Evolutionary conservation across 2,329 filamentous ascomycete genomes (phyloP).

Genomic region (Macrophomina pseudophaseolina): DNA sequence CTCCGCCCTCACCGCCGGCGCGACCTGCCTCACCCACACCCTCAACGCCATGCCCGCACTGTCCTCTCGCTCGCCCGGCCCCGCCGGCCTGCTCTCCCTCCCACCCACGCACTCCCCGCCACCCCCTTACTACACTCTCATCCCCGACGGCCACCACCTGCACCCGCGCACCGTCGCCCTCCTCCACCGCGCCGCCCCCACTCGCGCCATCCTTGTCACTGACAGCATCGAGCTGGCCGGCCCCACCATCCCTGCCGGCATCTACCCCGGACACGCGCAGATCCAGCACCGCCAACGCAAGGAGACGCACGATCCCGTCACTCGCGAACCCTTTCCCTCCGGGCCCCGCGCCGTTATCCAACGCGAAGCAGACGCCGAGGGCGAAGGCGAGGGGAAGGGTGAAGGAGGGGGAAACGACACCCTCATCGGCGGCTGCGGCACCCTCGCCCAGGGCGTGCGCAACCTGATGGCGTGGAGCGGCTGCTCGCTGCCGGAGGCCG

Average conservation of each 20-base stretch:
- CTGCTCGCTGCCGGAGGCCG: slow-evolving; percentile 54
- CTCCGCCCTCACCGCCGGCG: slow-evolving; percentile 53
- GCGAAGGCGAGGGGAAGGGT: slow-evolving; percentile 36
- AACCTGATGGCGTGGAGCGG: slow-evolving; percentile 56
- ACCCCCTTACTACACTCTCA: slow-evolving; percentile 57
- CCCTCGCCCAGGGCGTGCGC: slow-evolving; percentile 56
- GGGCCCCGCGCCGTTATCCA: slow-evolving; percentile 54
- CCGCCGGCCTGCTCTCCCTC: slow-evolving; percentile 51
- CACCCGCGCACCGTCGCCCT: slow-evolving; percentile 57
- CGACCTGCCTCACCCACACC: slow-evolving; percentile 59
- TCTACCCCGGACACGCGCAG: slow-evolving; percentile 58
- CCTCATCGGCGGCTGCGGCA: slow-evolving; percentile 59
- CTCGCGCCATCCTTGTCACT: slow-evolving; percentile 58
- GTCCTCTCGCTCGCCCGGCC: slow-evolving; percentile 57
- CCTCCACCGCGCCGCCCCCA: slow-evolving; percentile 54
- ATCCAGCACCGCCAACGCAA: slow-evolving; percentile 58
- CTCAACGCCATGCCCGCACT: slow-evolving; percentile 61
- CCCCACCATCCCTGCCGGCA: slow-evolving; percentile 57
- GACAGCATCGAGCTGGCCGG: slow-evolving; percentile 62
- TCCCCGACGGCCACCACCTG: slow-evolving; percentile 60
- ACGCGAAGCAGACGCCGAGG: background rate
- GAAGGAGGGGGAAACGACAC: slow-evolving; percentile 38
- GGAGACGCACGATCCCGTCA: slow-evolving; percentile 6
- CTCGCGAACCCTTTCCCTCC: background rate
- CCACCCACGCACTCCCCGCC: slow-evolving; percentile 30